These are phyloP conservation scores for Cercospora brassicicola DNA, from an alignment of 2,329 filamentous ascomycete genomes.

Conservation along the genomic window DNA sequence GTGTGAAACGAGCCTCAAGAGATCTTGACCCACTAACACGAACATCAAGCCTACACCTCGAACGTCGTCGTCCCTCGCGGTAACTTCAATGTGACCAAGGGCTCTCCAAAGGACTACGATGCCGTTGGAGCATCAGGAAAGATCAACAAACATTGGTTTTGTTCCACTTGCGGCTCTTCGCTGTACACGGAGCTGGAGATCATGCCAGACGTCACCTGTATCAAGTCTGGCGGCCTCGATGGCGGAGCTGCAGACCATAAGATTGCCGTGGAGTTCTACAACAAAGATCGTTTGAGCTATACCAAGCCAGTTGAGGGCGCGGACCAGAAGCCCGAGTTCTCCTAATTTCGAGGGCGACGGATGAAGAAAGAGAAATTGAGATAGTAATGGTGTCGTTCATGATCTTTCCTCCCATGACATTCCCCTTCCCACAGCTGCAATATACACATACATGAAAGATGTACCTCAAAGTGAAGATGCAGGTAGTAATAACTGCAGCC, in stretches of 20 bases:
- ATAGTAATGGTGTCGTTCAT: background rate
- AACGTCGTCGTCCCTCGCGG: conserved; percentile 54
- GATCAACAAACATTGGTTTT: conserved; percentile 59
- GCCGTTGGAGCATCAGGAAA: conserved; percentile 53
- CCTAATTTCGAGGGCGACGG: conserved; percentile 1
- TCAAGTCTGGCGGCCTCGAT: conserved; percentile 57
- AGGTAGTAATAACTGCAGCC: background rate
- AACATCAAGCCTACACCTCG: conserved; percentile 50
- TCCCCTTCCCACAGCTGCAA: background rate
- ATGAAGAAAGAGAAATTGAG: background rate
- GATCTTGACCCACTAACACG: background rate
- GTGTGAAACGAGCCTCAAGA: background rate
- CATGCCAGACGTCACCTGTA: conserved; percentile 52
- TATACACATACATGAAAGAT: background rate
- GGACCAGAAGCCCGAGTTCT: conserved; percentile 48
- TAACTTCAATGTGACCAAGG: conserved; percentile 53
- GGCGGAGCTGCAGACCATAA: conserved; percentile 48
- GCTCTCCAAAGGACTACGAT: conserved; percentile 52
- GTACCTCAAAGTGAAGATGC: background rate
- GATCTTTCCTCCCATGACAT: background rate
- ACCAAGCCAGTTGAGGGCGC: conserved; percentile 47
- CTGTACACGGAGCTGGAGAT: conserved; percentile 56
- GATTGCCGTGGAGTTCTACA: conserved; percentile 54
- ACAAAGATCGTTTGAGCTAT: conserved; percentile 52
- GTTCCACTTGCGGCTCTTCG: conserved; percentile 53